phyloP scores from a whole-genome alignment of 2,329 filamentous ascomycete genomes.

The Pseudogymnoascus sp. region DNA sequence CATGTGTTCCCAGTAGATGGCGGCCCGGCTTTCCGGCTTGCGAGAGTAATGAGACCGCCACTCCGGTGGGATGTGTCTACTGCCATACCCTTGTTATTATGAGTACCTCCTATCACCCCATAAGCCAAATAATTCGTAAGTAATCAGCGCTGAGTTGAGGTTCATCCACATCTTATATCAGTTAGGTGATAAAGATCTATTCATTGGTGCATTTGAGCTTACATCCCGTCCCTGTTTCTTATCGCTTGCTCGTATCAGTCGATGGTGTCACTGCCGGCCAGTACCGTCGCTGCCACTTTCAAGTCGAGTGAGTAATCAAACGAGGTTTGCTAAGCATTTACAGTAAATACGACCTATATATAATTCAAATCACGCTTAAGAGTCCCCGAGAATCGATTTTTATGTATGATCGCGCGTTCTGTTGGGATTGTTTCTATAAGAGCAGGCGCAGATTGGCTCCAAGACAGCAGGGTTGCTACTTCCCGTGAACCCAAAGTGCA shows the following conservation, averaged over 20 bases:
- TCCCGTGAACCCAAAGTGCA: neutral
- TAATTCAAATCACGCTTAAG: neutral
- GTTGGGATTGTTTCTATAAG: neutral
- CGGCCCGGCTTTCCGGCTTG: neutral
- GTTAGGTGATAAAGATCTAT: neutral
- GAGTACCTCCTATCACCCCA: neutral
- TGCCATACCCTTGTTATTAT: neutral
- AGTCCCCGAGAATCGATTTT: neutral
- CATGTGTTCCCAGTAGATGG: neutral
- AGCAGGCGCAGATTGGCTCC: neutral
- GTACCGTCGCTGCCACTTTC: neutral
- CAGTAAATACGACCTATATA: neutral
- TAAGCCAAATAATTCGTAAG: neutral
- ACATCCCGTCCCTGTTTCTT: neutral
- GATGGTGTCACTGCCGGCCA: constrained; percentile 1
- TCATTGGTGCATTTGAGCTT: neutral
- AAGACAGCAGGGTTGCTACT: constrained; percentile 6
- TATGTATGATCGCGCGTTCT: neutral
- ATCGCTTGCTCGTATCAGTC: neutral
- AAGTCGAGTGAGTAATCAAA: neutral
- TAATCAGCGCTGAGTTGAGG: neutral
- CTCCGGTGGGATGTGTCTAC: neutral
- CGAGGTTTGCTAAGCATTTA: neutral
- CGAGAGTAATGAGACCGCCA: neutral
- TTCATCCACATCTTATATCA: neutral